phyloP scores from a whole-genome alignment of 352 stramenopile species.

The Phytopythium boreale region DNA sequence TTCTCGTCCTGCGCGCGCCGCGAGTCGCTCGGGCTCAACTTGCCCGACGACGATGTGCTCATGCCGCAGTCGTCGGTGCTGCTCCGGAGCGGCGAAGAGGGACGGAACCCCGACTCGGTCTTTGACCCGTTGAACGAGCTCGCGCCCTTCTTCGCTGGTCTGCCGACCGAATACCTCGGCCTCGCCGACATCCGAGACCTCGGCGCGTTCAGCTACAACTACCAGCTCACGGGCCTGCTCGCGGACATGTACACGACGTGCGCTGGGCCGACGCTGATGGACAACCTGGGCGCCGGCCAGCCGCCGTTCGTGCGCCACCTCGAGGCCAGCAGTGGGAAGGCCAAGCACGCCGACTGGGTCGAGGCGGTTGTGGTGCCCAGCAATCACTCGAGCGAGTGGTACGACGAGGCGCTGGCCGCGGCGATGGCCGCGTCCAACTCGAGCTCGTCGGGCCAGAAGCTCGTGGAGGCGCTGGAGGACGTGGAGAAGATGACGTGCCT shows the following conservation, averaged over 20 bases:
- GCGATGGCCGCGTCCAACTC: constrained; percentile 35
- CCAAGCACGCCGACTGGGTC: constrained; percentile 23
- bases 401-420: constrained; percentile 44
- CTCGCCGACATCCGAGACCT: constrained; percentile 74
- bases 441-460: constrained; percentile 16
- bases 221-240: constrained; percentile 72
- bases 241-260: constrained; percentile 76
- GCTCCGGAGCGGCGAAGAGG: constrained; percentile 49
- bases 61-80: constrained; percentile 50
- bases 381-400: constrained; percentile 43
- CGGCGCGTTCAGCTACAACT: constrained; percentile 82
- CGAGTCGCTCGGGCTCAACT: constrained; percentile 20
- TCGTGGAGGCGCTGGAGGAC: constrained; percentile 50
- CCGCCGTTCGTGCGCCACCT: constrained; percentile 24
- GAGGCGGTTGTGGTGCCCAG: constrained; percentile 67
- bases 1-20: constrained; percentile 55
- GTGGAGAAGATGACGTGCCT: constrained; percentile 89
- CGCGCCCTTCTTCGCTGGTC: constrained; percentile 45
- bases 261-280: constrained; percentile 32
- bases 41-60: constrained; percentile 50
- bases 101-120: constrained; percentile 42
- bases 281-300: constrained; percentile 7
- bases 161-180: constrained; percentile 66
- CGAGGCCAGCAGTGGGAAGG: constrained; percentile 11
- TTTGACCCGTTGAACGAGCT: constrained; percentile 48